Percentiles rank a stretch among this genome's conserved stretches.
These are phyloP conservation scores for Plasmodium malariae DNA, from an alignment of 169 alveolate genomes.

Conservation along the genomic window DNA sequence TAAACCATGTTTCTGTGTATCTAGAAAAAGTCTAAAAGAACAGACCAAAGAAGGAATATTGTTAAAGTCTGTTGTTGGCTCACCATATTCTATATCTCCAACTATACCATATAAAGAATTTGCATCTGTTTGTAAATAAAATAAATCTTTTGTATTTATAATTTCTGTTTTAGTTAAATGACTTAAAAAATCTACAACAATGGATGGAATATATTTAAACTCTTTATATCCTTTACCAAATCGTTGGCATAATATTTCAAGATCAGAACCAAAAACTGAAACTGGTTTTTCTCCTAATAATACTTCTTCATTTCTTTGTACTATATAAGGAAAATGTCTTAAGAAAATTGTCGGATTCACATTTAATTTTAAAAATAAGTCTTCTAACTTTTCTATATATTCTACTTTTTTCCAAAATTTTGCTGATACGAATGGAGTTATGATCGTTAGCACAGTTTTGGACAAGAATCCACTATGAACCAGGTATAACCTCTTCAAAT, in stretches of 20 bases:
- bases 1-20: slow-evolving; percentile 82
- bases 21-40: slow-evolving; percentile 80
- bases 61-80: slow-evolving; percentile 77
- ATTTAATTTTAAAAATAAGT: slow-evolving; percentile 77
- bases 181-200: slow-evolving; percentile 71
- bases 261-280: slow-evolving; percentile 83
- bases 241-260: slow-evolving; percentile 80
- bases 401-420: slow-evolving; percentile 81
- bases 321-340: slow-evolving; percentile 82
- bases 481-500: slow-evolving; percentile 80
- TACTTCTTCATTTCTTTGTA: slow-evolving; percentile 85
- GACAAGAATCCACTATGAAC: slow-evolving; percentile 82
- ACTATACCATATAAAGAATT: slow-evolving; percentile 78
- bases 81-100: slow-evolving; percentile 79
- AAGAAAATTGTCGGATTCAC: slow-evolving; percentile 78
- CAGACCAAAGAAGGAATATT: slow-evolving; percentile 80
- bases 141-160: slow-evolving; percentile 79
- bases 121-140: slow-evolving; percentile 80
- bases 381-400: slow-evolving; percentile 82
- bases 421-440: slow-evolving; percentile 80
- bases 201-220: slow-evolving; percentile 83
- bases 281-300: slow-evolving; percentile 80
- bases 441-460: slow-evolving; percentile 78
- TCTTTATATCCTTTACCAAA: slow-evolving; percentile 81
- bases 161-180: slow-evolving; percentile 76